Evolutionary conservation across 306 rosid genomes (phyloP), one percentile per base, ranked within the genome.

Genomic region (Cajanus cajan): DNA sequence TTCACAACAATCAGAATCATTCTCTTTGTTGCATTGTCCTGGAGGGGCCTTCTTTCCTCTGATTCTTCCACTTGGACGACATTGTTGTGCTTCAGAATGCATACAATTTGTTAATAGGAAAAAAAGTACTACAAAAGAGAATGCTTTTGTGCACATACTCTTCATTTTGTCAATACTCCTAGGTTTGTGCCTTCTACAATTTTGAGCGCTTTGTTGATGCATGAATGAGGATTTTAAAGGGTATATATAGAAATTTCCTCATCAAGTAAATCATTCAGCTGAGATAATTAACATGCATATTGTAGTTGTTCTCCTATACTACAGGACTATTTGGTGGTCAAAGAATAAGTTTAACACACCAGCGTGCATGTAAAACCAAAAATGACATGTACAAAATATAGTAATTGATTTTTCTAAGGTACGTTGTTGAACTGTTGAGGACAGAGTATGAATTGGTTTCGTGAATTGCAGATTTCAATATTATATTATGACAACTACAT

Each of bases 1-100:
- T n/a, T n/a, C n/a, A n/a, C n/a, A n/a, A n/a, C n/a, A n/a, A n/a
- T n/a, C n/a, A n/a, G n/a, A n/a, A n/a, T n/a, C n/a, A n/a, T n/a
- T n/a, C 8, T 33, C 22, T 64, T 36, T 36, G 69, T 63, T 34
- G 69, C 69, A 63, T 34, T 63, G 69, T n/a, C 69, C 69, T n/a
- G 12, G 13, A 63, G 69, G 69, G 6, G 69, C 44, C 40, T n/a
- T 36, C 13, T 63, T 57, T n/a, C 64, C 64, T 24, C 25, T 11
- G 36, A 57, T 57, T 25, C 64, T 57, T 12, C 64, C 64, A 57
- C 64, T 57, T 11, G 64, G 64, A 11, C 7, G 36, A 25, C 64
- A 57, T 4, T 57, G 64, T 6, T 57, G 37, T 57, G 34, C 31
- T 55, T 55, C 62, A 0, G 33, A 55, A 22, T 55, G 0, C 31